These are phyloP conservation scores for Botryotinia globosa DNA, from an alignment of 2,329 filamentous ascomycete genomes.

Conservation along the genomic window DNA sequence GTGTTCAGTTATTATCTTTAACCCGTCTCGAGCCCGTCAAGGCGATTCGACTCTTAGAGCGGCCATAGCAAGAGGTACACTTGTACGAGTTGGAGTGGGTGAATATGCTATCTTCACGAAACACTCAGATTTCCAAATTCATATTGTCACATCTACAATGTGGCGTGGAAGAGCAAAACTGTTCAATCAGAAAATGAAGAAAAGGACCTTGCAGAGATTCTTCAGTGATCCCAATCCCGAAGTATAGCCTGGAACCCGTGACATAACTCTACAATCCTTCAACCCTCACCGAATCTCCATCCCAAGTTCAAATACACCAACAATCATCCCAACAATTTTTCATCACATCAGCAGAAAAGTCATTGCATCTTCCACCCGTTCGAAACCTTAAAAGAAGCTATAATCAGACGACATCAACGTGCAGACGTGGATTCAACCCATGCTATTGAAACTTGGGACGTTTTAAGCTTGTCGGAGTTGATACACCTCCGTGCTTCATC, in stretches of 20 bases:
- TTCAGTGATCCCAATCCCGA: background rate
- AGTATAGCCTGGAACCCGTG: background rate
- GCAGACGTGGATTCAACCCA: background rate
- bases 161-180: no score
- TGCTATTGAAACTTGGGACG: constrained; percentile 27
- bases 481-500: constrained; percentile 32
- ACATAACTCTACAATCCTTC: background rate
- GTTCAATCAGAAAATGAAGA: no score
- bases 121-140: no score
- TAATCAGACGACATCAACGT: background rate
- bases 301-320: background rate
- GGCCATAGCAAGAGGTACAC: background rate
- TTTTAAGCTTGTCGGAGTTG: constrained; percentile 29
- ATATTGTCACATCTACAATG: no score
- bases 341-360: background rate
- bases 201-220: no score
- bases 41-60: background rate
- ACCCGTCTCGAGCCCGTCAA: no score
- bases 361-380: background rate
- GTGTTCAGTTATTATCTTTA: no score
- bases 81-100: background rate
- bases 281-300: background rate
- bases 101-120: no score
- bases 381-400: background rate
- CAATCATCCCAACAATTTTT: background rate